Evolutionary conservation across 2,329 filamentous ascomycete genomes (phyloP).

Genomic region (Curvularia sp.): DNA sequence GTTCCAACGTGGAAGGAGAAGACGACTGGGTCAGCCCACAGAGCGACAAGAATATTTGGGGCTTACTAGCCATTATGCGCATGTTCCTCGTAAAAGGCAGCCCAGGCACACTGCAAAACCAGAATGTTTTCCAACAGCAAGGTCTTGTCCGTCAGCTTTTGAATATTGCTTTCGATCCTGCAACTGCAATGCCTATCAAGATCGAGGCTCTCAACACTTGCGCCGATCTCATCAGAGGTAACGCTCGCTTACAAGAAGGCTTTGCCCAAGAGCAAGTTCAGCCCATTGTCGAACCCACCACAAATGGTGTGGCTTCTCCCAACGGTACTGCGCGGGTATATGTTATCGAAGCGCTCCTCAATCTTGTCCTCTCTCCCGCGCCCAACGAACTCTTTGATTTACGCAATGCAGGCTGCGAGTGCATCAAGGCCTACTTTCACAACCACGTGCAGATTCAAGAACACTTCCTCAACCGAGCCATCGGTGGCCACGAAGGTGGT

Average conservation of each 20-base stretch:
- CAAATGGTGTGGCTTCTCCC: conserved; percentile 52
- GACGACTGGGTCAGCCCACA: conserved; percentile 79
- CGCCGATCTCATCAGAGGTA: conserved; percentile 86
- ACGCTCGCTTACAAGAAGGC: conserved; percentile 79
- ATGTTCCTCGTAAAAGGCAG: conserved; percentile 86
- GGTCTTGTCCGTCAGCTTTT: conserved; percentile 80
- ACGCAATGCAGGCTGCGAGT: conserved; percentile 84
- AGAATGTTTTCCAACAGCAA: conserved; percentile 83
- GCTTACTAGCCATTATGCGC: conserved; percentile 82
- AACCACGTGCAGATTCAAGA: conserved; percentile 80
- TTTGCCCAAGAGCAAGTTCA: conserved; percentile 87
- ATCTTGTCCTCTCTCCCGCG: conserved; percentile 76
- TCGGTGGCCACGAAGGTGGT: conserved; percentile 81
- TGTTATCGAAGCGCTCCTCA: conserved; percentile 91
- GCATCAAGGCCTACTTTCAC: conserved; percentile 90
- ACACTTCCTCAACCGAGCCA: conserved; percentile 87
- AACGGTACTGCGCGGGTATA: conserved; percentile 73
- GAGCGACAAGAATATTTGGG: conserved; percentile 89
- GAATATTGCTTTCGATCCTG: conserved; percentile 79
- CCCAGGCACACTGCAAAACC: conserved; percentile 80
- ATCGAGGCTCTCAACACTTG: conserved; percentile 86
- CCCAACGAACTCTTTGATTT: conserved; percentile 75
- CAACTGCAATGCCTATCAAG: conserved; percentile 77
- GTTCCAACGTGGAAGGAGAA: conserved; percentile 63
- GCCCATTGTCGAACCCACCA: conserved; percentile 59